These are phyloP conservation scores for Boletus reticulatus DNA, from an alignment of 768 basidiomycete genomes.

Conservation along the genomic window DNA sequence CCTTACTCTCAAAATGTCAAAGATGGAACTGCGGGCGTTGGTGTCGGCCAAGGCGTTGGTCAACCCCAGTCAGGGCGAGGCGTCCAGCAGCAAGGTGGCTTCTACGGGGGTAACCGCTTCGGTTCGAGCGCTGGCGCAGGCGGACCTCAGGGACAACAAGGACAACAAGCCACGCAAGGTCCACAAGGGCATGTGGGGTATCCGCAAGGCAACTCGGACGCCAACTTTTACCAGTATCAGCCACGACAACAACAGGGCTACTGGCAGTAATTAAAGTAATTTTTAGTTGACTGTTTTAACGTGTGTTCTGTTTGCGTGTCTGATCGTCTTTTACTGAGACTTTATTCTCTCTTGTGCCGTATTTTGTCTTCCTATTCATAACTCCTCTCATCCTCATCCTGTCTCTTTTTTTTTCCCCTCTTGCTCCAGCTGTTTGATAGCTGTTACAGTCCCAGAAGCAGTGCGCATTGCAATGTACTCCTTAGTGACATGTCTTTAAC, in stretches of 20 bases:
- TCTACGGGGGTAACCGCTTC: constrained; percentile 46
- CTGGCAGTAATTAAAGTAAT: constrained; percentile 37
- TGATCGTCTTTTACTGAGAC: not conserved
- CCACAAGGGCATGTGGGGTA: constrained; percentile 47
- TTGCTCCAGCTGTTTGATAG: constrained; percentile 30
- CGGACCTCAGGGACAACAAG: constrained; percentile 49
- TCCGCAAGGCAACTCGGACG: constrained; percentile 56
- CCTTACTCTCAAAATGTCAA: constrained; percentile 60
- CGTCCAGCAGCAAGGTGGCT: constrained; percentile 47
- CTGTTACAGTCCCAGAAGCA: constrained; percentile 25
- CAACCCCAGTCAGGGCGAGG: constrained; percentile 41
- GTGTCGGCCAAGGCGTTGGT: constrained; percentile 35
- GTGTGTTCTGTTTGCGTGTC: not conserved
- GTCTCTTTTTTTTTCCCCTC: constrained; percentile 3
- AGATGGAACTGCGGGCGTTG: constrained; percentile 52
- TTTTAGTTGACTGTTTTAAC: constrained; percentile 10
- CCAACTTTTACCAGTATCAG: constrained; percentile 71
- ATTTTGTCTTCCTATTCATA: constrained; percentile 9
- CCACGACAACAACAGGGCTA: constrained; percentile 62
- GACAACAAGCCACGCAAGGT: constrained; percentile 34
- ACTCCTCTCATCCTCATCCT: not conserved
- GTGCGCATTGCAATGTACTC: constrained; percentile 30
- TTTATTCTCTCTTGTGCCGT: constrained; percentile 3
- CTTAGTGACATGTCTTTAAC: constrained; percentile 24
- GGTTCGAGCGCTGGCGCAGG: constrained; percentile 41